These are phyloP conservation scores for Endothia cerciana DNA, from an alignment of 2,329 filamentous ascomycete species.

Conservation along the genomic window DNA sequence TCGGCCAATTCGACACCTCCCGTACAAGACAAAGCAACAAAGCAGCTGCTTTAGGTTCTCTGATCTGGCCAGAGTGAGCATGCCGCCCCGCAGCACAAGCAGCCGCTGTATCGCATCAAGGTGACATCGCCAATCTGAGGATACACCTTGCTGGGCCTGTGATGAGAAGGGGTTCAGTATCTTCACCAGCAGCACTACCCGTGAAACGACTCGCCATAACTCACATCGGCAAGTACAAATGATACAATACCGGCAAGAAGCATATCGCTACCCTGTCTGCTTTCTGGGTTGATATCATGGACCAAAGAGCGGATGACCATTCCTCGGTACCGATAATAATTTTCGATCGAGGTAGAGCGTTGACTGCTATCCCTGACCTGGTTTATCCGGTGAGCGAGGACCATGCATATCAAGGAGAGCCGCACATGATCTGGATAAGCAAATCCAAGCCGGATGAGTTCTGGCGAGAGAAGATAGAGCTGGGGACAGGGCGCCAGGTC, in stretches of 20 bases:
- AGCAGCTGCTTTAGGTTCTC: slow-evolving; percentile 31
- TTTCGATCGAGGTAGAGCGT: neutral
- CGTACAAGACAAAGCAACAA: slow-evolving; percentile 36
- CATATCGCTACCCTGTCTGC: neutral
- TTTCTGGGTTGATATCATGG: neutral
- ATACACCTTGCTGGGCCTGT: slow-evolving; percentile 38
- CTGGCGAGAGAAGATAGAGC: neutral
- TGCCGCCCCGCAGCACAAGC: slow-evolving; percentile 40
- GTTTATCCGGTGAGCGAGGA: neutral
- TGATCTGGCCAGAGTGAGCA: slow-evolving; percentile 32
- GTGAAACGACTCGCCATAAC: no score
- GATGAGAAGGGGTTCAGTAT: neutral
- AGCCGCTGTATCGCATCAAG: slow-evolving; percentile 39
- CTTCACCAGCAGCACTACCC: no score
- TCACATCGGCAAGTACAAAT: neutral
- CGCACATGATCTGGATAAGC: neutral
- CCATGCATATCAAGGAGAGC: neutral
- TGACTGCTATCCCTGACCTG: neutral
- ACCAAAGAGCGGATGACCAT: neutral
- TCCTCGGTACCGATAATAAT: neutral
- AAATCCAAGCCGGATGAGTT: neutral
- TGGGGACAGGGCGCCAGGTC: neutral
- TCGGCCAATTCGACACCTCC: slow-evolving; percentile 12
- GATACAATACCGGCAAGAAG: neutral
- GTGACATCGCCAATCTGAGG: slow-evolving; percentile 41